phyloP scores from a whole-genome alignment of 2,329 filamentous ascomycete species.

The Colletotrichum lupini region DNA sequence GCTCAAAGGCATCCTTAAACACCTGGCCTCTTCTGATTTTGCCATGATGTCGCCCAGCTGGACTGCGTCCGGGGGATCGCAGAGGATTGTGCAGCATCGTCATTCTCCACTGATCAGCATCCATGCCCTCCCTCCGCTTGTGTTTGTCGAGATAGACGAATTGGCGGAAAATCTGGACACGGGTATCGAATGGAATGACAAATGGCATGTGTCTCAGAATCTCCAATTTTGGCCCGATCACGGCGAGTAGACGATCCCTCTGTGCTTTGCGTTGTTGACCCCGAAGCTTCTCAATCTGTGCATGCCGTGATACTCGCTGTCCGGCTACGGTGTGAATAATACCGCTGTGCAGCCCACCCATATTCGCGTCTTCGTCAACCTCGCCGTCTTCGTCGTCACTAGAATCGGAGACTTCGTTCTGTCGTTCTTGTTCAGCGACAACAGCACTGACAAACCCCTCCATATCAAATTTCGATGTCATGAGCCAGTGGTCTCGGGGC shows the following conservation, averaged over 20 bases:
- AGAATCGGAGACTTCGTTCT: constrained; percentile 61
- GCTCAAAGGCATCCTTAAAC: constrained; percentile 86
- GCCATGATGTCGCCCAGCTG: constrained; percentile 75
- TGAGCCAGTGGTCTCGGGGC: constrained; percentile 89
- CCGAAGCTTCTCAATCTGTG: constrained; percentile 71
- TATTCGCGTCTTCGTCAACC: constrained; percentile 41
- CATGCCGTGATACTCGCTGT: constrained; percentile 70
- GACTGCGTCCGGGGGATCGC: constrained; percentile 44
- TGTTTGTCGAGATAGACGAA: constrained; percentile 88
- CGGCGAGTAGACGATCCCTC: constrained; percentile 77
- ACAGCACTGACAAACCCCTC: constrained; percentile 87
- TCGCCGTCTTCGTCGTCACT: constrained; percentile 46
- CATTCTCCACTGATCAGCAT: constrained; percentile 53
- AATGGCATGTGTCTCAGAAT: constrained; percentile 97
- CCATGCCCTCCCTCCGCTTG: constrained; percentile 72
- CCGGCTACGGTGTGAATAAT: constrained; percentile 56
- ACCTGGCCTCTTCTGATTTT: constrained; percentile 81
- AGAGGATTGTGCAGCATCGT: constrained; percentile 36
- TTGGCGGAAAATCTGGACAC: constrained; percentile 92
- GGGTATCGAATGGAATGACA: constrained; percentile 90
- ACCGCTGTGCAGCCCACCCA: constrained; percentile 22
- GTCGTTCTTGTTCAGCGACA: constrained; percentile 86
- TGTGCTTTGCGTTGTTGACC: constrained; percentile 74
- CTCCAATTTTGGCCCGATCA: constrained; percentile 86
- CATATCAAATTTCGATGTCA: constrained; percentile 90